Evolutionary conservation across 2,329 filamentous ascomycete species (phyloP), one percentile per base, ranked within the genome.

Genomic region (Fusarium verrucosum): DNA sequence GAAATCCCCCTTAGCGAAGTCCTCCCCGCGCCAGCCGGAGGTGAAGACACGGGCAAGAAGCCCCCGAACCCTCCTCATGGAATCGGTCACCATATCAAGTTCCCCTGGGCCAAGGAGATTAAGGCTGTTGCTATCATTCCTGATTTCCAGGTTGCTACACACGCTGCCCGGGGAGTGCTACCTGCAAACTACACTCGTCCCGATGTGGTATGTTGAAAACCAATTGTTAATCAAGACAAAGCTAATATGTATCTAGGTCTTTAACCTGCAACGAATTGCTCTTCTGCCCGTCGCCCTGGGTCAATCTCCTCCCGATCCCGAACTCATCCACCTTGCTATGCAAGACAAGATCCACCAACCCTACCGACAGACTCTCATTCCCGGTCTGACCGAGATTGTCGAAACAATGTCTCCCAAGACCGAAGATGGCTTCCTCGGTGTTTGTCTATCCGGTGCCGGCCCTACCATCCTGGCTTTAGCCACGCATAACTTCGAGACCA

Each of bases 311-410:
- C 94, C 94, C 3, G 91, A 97, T 74, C 90, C 95, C 20, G 90
- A 96, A 71, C 90, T 96, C 78, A 99, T 99, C 76, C 96, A 96
- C 81, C 88, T 96, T 43, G 94, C 94, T 42, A 99, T 99, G 95
- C 95, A 98, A 80, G 95, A 99, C 82, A 96, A 94, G 79, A 88
- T 99, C 61, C 95, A 99, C 80, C 95, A 99, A 79, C 95, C 93
- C 38, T 98, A 99, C 81, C 90, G 95, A 50, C 90, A 95, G 79
- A 90, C 86, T 3, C 86, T 99, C 62, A 96, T 99, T 69, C 95
- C 95, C 2, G 95, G 94, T 1, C 84, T 99, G 55, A 90, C 91
- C 16, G 91, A 97, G 75, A 94, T 99, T 50, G 87, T 99, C 49
- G 87, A 92, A 76, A 94, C 90, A 59, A 94, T 98, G 82, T 97